Evolutionary conservation across 768 basidiomycete genomes (phyloP), one percentile per base, ranked within the genome.

Genomic region (Serpula lacrymans): DNA sequence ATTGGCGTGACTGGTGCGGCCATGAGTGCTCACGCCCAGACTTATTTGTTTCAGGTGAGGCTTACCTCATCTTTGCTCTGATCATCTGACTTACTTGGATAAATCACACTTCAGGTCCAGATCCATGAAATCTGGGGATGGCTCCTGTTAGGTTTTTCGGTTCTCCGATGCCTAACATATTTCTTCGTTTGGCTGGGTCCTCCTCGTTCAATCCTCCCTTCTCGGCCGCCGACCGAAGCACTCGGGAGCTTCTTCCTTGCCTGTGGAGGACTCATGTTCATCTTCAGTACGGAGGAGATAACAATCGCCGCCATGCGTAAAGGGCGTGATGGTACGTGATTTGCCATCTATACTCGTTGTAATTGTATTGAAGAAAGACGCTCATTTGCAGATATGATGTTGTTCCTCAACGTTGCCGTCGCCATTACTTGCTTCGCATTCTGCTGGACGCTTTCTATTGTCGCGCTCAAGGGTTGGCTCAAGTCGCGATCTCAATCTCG

Each of bases 1-100:
- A 89, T 95, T 42, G 91, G 89, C n/a, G 79, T 92, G 28, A 94
- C 93, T 9, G 95, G 94, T 16, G 76, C 84, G 2, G 94, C 90
- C 2, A 96, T 97, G 95, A 77, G 85, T 10, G 90, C 91, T 0
- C 95, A 98, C 60, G 75, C 78, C 40, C 94, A 97, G 61, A 75
- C 77, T 1, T 97, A 95, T 64, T 63, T 88, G n/a, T 96, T 96
- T 68, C 88, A 88, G 64, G 82, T 76, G 48, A 29, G 12, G 6
- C 17, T 3, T 9, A 9, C 13, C 17, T 6, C 43, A 28, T 46
- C 41, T 60, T 11, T 12, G 23, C 6, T 36, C 26, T 49, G 37
- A 41, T 31, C 34, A 43, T 39, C 28, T 29, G 10, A 14, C 9
- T 9, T 29, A 9, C 22, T 17, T 26, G 16, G 10, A 36, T 2